A percentile compares a stretch with the other conserved stretches of the same genome.
These are phyloP conservation scores for Mycena leptocephala DNA, from an alignment of 768 basidiomycete genomes.

Conservation along the genomic window DNA sequence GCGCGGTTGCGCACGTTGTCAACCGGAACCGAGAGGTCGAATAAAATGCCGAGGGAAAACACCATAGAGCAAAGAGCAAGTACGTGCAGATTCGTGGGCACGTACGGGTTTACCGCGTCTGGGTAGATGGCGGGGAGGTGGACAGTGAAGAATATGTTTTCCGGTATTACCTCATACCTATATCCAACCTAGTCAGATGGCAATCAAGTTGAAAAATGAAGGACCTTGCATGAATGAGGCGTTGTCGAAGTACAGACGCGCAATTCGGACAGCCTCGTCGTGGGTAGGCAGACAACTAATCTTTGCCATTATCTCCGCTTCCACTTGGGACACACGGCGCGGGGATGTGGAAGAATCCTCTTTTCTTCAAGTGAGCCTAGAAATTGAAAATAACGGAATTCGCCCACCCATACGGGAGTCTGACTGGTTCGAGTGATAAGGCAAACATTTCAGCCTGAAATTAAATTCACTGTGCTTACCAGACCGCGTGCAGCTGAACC, in stretches of 20 bases:
- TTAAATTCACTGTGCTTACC: not conserved
- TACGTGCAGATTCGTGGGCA: constrained; percentile 34
- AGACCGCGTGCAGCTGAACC: not conserved
- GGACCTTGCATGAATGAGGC: constrained; percentile 37
- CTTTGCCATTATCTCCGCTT: constrained; percentile 32
- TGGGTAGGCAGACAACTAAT: constrained; percentile 35
- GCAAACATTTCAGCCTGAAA: not conserved
- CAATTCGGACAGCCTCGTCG: constrained; percentile 39
- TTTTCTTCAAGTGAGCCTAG: not conserved
- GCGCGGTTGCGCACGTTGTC: constrained; percentile 24
- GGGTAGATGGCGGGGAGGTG: constrained; percentile 39
- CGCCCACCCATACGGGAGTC: constrained; percentile 3
- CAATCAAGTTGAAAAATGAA: not conserved
- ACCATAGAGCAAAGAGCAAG: constrained; percentile 35
- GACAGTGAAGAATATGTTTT: constrained; percentile 37
- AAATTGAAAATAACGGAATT: not conserved
- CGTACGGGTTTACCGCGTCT: constrained; percentile 6
- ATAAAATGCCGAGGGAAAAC: constrained; percentile 39
- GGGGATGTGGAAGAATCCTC: not conserved
- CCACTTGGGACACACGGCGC: not conserved
- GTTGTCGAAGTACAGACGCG: constrained; percentile 35
- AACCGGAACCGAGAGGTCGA: constrained; percentile 36
- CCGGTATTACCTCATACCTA: constrained; percentile 43
- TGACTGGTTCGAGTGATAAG: not conserved
- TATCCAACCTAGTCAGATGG: not conserved